Evolutionary conservation across 495 filamentous ascomycete species (phyloP).

Genomic region (Neurospora sp.): DNA sequence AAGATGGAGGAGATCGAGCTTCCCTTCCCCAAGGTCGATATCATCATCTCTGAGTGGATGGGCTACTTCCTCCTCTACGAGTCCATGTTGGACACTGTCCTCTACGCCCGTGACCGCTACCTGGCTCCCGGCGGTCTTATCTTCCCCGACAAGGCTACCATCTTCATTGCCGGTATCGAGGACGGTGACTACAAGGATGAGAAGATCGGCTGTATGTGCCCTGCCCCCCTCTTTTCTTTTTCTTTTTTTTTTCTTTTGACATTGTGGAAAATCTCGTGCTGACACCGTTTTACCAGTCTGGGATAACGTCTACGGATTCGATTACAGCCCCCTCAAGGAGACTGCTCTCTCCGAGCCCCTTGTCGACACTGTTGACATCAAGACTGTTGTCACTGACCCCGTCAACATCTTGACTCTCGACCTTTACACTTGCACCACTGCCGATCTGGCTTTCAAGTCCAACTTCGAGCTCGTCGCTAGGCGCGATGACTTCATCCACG

Average conservation of each 20-base stretch:
- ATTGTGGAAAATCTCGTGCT: background rate
- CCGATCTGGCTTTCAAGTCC: conserved; percentile 55
- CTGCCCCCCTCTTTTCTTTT: background rate
- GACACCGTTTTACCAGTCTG: conserved; percentile 45
- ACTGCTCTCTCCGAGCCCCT: conserved; percentile 64
- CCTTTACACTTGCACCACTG: conserved; percentile 55
- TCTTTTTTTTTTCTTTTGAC: background rate
- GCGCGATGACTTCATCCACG: conserved; percentile 86
- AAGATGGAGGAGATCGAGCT: conserved; percentile 86
- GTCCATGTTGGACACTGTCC: conserved; percentile 88
- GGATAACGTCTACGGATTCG: conserved; percentile 74
- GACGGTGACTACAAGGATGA: conserved; percentile 76
- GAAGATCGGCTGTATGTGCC: conserved; percentile 51
- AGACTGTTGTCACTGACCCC: conserved; percentile 69
- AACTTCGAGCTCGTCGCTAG: conserved; percentile 59
- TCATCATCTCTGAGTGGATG: conserved; percentile 98
- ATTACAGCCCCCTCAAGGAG: conserved; percentile 60
- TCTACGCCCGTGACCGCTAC: conserved; percentile 80
- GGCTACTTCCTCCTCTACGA: conserved; percentile 90
- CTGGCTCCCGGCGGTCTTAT: conserved; percentile 69
- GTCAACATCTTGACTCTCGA: conserved; percentile 56
- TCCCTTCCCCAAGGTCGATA: conserved; percentile 76
- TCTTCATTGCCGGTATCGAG: conserved; percentile 75
- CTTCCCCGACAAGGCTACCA: conserved; percentile 81
- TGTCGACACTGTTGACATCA: conserved; percentile 61